phyloP scores from a whole-genome alignment of 2,329 filamentous ascomycete genomes.

The Fusarium udum region DNA sequence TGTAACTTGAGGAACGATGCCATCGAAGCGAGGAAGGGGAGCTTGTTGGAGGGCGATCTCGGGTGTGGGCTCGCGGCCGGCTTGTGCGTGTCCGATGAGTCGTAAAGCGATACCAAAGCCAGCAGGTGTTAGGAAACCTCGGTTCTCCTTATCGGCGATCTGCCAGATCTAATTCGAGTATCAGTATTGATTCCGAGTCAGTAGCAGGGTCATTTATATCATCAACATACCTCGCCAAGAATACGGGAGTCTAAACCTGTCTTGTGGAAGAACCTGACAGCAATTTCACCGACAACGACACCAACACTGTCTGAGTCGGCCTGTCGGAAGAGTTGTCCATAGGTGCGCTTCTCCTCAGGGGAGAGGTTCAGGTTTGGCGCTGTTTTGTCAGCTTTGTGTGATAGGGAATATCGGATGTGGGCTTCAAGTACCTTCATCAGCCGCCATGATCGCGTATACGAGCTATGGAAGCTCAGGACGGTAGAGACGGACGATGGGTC shows the following conservation, averaged over 20 bases:
- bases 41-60: slow-evolving; percentile 86
- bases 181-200: slow-evolving; percentile 1
- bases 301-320: slow-evolving; percentile 92
- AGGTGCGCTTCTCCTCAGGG: slow-evolving; percentile 91
- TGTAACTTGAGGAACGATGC: slow-evolving; percentile 60
- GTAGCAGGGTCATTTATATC: background rate
- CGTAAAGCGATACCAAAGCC: slow-evolving; percentile 94
- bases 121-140: slow-evolving; percentile 88
- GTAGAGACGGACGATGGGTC: slow-evolving; percentile 29
- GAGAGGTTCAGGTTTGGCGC: slow-evolving; percentile 83
- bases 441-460: slow-evolving; percentile 45
- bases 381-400: slow-evolving; percentile 50
- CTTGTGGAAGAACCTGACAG: slow-evolving; percentile 98
- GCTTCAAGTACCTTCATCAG: slow-evolving; percentile 39
- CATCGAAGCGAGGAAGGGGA: slow-evolving; percentile 93
- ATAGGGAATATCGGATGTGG: background rate
- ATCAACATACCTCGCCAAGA: slow-evolving; percentile 79
- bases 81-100: slow-evolving; percentile 95
- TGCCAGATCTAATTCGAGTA: slow-evolving; percentile 84
- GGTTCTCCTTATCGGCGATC: slow-evolving; percentile 96
- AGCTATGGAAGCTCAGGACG: slow-evolving; percentile 41
- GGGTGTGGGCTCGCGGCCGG: slow-evolving; percentile 79
- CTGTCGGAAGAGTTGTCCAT: slow-evolving; percentile 90
- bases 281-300: slow-evolving; percentile 94
- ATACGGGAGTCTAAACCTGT: slow-evolving; percentile 86